Conservation (phyloP, 2,329 filamentous ascomycete genomes). For the Aureobasidium namibiae region DNA sequence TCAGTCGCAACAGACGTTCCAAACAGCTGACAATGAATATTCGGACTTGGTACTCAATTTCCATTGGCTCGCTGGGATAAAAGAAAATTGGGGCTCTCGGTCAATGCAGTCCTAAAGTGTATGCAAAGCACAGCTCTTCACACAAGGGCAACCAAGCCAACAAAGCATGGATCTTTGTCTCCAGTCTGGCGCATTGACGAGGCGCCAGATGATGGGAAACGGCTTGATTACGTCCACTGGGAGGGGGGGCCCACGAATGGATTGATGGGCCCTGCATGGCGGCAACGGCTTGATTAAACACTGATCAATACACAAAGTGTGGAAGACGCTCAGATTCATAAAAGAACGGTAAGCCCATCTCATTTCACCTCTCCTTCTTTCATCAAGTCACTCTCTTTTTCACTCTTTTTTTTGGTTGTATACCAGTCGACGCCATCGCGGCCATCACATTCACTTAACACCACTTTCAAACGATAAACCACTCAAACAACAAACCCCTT, state of each 20-base stretch:
- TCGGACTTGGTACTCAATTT: not conserved
- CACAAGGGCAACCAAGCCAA: not conserved
- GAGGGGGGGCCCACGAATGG: slow-evolving; percentile 6
- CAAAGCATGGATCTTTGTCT: slow-evolving; percentile 9
- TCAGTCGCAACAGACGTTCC: not conserved
- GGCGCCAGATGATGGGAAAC: slow-evolving; percentile 12
- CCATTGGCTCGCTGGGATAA: not conserved
- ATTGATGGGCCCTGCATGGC: slow-evolving; percentile 8
- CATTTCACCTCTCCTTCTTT: not conserved
- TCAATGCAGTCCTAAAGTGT: slow-evolving; percentile 1
- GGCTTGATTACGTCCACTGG: slow-evolving; percentile 12
- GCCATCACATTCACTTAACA: slow-evolving; percentile 10
- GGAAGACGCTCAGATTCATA: slow-evolving; percentile 5
- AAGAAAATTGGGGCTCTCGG: slow-evolving; percentile 4
- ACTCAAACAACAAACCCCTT: slow-evolving; percentile 7
- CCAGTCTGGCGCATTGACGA: slow-evolving; percentile 6
- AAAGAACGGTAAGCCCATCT: slow-evolving; percentile 9
- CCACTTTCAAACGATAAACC: not conserved
- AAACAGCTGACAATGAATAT: not conserved
- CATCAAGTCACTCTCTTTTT: slow-evolving; percentile 8
- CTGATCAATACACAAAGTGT: not conserved
- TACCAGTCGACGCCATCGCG: slow-evolving; percentile 10
- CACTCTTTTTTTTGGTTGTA: slow-evolving; percentile 1
- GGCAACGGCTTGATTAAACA: slow-evolving; percentile 12
- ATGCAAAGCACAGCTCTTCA: slow-evolving; percentile 7